phyloP scores from a whole-genome alignment of 179 eudicot species.

The Spinacia oleracea region DNA sequence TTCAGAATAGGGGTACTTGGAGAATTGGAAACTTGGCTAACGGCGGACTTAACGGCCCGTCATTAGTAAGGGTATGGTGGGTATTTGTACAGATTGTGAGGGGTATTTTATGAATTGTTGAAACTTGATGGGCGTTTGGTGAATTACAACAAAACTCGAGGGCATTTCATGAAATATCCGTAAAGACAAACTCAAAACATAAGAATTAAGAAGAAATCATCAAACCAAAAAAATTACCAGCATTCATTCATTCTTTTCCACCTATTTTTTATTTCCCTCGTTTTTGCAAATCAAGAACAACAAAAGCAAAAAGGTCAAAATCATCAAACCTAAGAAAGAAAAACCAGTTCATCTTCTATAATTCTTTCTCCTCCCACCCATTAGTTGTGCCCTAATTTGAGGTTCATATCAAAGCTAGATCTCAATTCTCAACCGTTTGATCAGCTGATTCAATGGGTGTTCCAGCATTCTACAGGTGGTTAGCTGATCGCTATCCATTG shows the following conservation, averaged over 20 bases:
- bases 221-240: background rate
- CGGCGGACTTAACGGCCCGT: no score
- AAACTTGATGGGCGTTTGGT: no score
- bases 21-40: no score
- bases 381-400: conserved; percentile 13
- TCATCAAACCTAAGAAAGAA: background rate
- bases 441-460: conserved; percentile 61
- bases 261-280: background rate
- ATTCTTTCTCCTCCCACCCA: background rate
- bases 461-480: conserved; percentile 94
- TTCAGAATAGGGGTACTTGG: no score
- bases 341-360: background rate
- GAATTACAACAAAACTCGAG: no score
- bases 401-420: conserved; percentile 13
- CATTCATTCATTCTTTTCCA: background rate
- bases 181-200: no score
- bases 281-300: no score
- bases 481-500: conserved; percentile 86
- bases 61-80: no score
- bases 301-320: no score
- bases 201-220: background rate
- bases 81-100: no score
- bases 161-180: no score
- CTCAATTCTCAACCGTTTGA: conserved; percentile 16
- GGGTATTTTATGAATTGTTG: no score